Evolutionary conservation across 1,139 yeast species (phyloP).

Genomic region (Debaryomyces nepalensis): DNA sequence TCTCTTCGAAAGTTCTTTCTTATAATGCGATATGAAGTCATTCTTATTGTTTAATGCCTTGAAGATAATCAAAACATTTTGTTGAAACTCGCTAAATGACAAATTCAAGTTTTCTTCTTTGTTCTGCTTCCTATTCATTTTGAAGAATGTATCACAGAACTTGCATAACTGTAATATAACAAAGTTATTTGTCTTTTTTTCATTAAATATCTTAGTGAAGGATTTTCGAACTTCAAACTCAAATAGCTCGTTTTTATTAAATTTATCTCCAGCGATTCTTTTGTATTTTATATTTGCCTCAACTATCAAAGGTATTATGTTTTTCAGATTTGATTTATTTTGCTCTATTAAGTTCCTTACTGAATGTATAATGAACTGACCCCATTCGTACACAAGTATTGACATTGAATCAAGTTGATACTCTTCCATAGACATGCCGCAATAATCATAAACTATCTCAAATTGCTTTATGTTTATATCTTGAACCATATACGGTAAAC

Average conservation of each 20-base stretch:
- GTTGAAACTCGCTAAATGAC: constrained; percentile 25
- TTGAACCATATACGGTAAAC: constrained; percentile 27
- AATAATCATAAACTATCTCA: constrained; percentile 23
- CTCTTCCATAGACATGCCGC: constrained; percentile 22
- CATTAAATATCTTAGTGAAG: constrained; percentile 30
- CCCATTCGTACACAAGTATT: constrained; percentile 30
- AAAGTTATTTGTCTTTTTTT: constrained; percentile 23
- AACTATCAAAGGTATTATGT: constrained; percentile 15
- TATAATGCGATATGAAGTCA: constrained; percentile 38
- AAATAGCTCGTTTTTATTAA: constrained; percentile 25
- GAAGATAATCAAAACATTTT: constrained; percentile 32
- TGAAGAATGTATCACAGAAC: constrained; percentile 40
- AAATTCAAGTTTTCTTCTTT: constrained; percentile 15
- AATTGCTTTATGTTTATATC: constrained; percentile 23
- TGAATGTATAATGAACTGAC: constrained; percentile 18
- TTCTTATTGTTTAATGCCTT: constrained; percentile 41
- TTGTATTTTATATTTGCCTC: constrained; percentile 20
- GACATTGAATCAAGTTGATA: constrained; percentile 26
- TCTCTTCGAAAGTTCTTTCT: constrained; percentile 43
- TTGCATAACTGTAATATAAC: constrained; percentile 36
- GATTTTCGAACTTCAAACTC: constrained; percentile 37
- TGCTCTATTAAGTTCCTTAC: constrained; percentile 14
- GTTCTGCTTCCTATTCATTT: constrained; percentile 16
- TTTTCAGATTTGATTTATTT: constrained; percentile 9
- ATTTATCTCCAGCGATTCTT: constrained; percentile 17